A percentile compares a stretch with the other conserved stretches of the same genome.
Evolutionary conservation across 495 filamentous ascomycete genomes (phyloP).

Genomic region (Penicillium dipodomyicola): DNA sequence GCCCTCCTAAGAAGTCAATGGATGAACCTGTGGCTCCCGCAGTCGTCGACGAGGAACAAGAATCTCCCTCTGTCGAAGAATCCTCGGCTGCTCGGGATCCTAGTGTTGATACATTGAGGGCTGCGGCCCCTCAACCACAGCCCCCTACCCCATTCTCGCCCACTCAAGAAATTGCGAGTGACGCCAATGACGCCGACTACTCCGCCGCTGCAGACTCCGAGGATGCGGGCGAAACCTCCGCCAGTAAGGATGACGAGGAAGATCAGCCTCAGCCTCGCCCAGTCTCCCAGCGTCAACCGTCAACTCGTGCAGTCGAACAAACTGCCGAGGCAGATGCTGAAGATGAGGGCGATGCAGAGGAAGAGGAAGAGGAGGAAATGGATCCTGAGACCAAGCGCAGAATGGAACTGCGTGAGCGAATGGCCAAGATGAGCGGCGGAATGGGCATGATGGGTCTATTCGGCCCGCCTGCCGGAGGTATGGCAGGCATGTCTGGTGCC

Average conservation of each 20-base stretch:
- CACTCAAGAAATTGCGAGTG: slow-evolving; percentile 58
- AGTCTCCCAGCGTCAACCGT: slow-evolving; percentile 18
- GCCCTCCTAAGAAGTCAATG: slow-evolving; percentile 73
- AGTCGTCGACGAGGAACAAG: slow-evolving; percentile 31
- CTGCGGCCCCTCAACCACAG: slow-evolving; percentile 43
- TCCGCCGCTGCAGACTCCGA: slow-evolving; percentile 85
- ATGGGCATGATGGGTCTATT: slow-evolving; percentile 98
- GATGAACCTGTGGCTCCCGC: slow-evolving; percentile 50
- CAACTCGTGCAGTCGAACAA: slow-evolving; percentile 19
- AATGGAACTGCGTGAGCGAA: slow-evolving; percentile 86
- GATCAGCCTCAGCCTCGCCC: slow-evolving; percentile 38
- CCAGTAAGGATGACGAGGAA: slow-evolving; percentile 72
- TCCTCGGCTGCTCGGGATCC: slow-evolving; percentile 42
- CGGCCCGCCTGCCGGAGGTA: slow-evolving; percentile 65
- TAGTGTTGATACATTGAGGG: slow-evolving; percentile 56
- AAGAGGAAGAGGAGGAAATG: slow-evolving; percentile 87
- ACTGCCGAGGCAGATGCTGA: slow-evolving; percentile 46
- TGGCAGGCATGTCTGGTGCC: slow-evolving; percentile 49
- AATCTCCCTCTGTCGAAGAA: slow-evolving; percentile 48
- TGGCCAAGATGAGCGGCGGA: slow-evolving; percentile 98
- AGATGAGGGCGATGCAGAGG: slow-evolving; percentile 67
- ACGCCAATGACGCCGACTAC: slow-evolving; percentile 88
- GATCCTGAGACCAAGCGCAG: slow-evolving; percentile 85
- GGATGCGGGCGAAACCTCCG: slow-evolving; percentile 71
- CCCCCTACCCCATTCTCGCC: slow-evolving; percentile 43